A percentile compares a stretch with the other conserved stretches of the same genome.
Conservation (phyloP, 1,284 basidiomycete genomes). For the Pholiota adiposa region DNA sequence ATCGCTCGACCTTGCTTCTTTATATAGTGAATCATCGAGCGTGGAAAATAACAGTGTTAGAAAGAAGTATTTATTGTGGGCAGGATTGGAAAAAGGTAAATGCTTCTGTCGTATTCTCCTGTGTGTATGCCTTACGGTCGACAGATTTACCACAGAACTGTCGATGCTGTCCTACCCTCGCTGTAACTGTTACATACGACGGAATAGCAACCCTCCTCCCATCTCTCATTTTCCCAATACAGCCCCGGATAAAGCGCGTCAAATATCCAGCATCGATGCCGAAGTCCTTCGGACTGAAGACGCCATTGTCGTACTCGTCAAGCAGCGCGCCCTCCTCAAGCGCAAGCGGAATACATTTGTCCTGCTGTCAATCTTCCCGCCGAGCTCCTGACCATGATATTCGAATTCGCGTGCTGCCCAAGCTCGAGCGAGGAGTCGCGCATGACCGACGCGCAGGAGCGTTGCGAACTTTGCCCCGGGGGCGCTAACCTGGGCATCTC, state of each 20-base stretch:
- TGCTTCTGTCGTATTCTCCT: neutral
- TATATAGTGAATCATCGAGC: neutral
- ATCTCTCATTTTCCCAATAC: constrained; percentile 11
- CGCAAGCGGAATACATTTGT: constrained; percentile 21
- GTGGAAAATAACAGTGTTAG: neutral
- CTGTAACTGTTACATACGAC: constrained; percentile 10
- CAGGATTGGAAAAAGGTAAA: neutral
- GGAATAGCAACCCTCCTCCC: constrained; percentile 14
- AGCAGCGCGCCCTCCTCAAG: constrained; percentile 20
- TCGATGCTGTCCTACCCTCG: constrained; percentile 6
- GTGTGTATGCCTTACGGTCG: too few species aligned
- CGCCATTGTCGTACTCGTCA: constrained; percentile 21
- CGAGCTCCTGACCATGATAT: constrained; percentile 21
- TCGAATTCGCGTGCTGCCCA: constrained; percentile 22
- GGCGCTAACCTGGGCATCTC: constrained; percentile 11
- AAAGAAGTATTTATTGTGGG: neutral
- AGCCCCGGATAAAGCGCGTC: constrained; percentile 6
- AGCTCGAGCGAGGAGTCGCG: neutral
- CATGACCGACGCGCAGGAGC: neutral
- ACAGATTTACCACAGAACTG: too few species aligned
- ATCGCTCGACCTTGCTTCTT: neutral
- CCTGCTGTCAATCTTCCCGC: constrained; percentile 21
- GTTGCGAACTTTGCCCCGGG: neutral
- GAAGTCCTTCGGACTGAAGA: constrained; percentile 24
- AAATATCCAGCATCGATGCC: constrained; percentile 16